These are phyloP conservation scores for Xylaria sp. DNA, from an alignment of 2,329 filamentous ascomycete species.

Conservation along the genomic window DNA sequence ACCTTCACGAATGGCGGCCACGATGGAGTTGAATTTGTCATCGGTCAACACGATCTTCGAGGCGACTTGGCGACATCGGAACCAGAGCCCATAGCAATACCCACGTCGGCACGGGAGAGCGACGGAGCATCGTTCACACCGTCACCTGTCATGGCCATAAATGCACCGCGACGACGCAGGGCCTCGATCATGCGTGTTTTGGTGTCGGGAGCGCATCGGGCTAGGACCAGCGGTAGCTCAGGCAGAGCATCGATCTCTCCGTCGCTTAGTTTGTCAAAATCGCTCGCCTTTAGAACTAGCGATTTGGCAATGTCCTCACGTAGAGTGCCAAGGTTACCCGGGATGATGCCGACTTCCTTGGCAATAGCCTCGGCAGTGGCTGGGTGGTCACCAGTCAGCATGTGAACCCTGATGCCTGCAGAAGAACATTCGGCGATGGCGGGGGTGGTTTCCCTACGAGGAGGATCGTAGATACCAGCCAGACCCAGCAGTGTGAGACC, in stretches of 20 bases:
- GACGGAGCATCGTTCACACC: conserved; percentile 88
- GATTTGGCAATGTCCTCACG: conserved; percentile 67
- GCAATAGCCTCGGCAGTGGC: conserved; percentile 81
- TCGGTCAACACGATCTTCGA: conserved; percentile 83
- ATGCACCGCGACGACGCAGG: conserved; percentile 75
- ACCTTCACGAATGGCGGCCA: conserved; percentile 82
- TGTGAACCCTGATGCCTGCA: conserved; percentile 80
- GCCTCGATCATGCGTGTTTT: conserved; percentile 93
- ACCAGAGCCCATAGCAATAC: conserved; percentile 89
- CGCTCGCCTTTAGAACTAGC: conserved; percentile 75
- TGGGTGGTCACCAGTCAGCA: conserved; percentile 84
- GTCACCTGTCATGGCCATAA: conserved; percentile 88
- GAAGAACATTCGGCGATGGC: conserved; percentile 73
- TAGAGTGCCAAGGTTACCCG: conserved; percentile 63
- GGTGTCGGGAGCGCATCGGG: conserved; percentile 82
- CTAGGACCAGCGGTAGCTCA: conserved; percentile 79
- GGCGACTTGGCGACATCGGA: conserved; percentile 87
- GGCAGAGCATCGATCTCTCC: conserved; percentile 76
- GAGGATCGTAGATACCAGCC: conserved; percentile 85
- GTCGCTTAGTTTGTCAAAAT: conserved; percentile 80
- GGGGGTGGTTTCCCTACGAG: conserved; percentile 77
- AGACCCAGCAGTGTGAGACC: conserved; percentile 79
- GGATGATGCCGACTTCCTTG: conserved; percentile 78
- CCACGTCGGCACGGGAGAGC: conserved; percentile 80
- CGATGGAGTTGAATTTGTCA: conserved; percentile 87